A percentile compares a stretch with the other conserved stretches of the same genome.
phyloP scores from a whole-genome alignment of 352 stramenopile species.

The Phytophthora sp. region DNA sequence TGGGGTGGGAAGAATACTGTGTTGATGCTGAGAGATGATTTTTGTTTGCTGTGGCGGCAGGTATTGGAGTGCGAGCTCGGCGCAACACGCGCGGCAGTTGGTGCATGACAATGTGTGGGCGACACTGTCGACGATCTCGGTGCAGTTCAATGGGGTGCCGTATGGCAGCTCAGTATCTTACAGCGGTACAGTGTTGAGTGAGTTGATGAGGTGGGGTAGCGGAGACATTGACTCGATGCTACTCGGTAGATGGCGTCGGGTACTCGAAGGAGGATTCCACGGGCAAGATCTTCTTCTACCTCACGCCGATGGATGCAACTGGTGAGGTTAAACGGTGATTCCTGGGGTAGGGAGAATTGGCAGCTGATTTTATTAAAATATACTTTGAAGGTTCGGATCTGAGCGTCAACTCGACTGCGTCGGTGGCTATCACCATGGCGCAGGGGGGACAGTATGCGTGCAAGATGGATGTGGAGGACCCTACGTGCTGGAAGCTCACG shows the following conservation, averaged over 20 bases:
- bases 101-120: slow-evolving; percentile 73
- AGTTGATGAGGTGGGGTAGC: background rate
- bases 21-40: background rate
- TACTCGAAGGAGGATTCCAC: slow-evolving; percentile 53
- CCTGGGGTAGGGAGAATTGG: background rate
- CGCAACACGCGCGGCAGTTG: slow-evolving; percentile 60
- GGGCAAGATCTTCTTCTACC: slow-evolving; percentile 75
- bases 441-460: slow-evolving; percentile 56
- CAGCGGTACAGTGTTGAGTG: slow-evolving; percentile 47
- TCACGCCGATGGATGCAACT: slow-evolving; percentile 57
- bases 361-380: background rate
- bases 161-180: slow-evolving; percentile 71
- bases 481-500: slow-evolving; percentile 76
- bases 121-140: slow-evolving; percentile 67
- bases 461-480: slow-evolving; percentile 74
- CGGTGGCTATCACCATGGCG: slow-evolving; percentile 64
- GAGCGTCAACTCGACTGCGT: slow-evolving; percentile 56
- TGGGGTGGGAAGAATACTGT: too few species aligned
- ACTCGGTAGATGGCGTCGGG: slow-evolving; percentile 59
- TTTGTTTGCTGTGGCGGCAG: slow-evolving; percentile 3
- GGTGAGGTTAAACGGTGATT: slow-evolving; percentile 15
- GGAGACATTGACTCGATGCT: background rate
- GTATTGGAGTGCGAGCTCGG: slow-evolving; percentile 28
- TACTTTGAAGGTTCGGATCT: slow-evolving; percentile 48
- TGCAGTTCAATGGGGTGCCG: slow-evolving; percentile 58